These are phyloP conservation scores for Neopestalotiopsis rosae DNA, from an alignment of 2,329 filamentous ascomycete species.

Conservation along the genomic window DNA sequence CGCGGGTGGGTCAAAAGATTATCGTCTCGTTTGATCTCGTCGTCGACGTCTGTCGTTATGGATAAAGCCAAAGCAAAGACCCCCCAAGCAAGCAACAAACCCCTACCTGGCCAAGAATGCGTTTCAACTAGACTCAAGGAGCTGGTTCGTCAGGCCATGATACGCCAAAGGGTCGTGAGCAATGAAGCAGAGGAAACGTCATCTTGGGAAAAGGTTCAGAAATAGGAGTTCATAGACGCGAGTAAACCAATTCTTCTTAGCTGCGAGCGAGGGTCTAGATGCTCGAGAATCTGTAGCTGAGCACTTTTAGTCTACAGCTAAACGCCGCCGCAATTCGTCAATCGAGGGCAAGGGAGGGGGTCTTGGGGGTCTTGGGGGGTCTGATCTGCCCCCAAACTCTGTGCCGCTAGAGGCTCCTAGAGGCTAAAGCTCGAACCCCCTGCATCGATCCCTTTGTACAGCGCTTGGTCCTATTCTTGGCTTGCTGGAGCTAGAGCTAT, in stretches of 20 bases:
- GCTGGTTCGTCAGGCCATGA: background rate
- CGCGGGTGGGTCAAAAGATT: background rate
- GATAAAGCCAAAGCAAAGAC: background rate
- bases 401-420: background rate
- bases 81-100: background rate
- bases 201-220: background rate
- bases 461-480: background rate
- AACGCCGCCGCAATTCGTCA: background rate
- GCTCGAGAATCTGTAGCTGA: background rate
- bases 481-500: background rate
- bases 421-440: background rate
- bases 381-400: background rate
- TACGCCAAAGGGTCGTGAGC: background rate
- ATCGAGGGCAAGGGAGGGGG: background rate
- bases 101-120: background rate
- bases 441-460: background rate
- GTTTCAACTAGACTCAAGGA: background rate
- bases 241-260: background rate
- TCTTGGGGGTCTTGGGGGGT: background rate
- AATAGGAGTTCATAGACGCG: background rate
- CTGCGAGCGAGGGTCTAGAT: background rate
- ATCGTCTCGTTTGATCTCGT: constrained; percentile 2
- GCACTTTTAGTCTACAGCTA: background rate
- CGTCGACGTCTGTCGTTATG: background rate
- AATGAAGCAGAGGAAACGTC: background rate